Evolutionary conservation across 371 early-diverging fungal species (phyloP).

Genomic region (Caulochytrium protostelioides): DNA sequence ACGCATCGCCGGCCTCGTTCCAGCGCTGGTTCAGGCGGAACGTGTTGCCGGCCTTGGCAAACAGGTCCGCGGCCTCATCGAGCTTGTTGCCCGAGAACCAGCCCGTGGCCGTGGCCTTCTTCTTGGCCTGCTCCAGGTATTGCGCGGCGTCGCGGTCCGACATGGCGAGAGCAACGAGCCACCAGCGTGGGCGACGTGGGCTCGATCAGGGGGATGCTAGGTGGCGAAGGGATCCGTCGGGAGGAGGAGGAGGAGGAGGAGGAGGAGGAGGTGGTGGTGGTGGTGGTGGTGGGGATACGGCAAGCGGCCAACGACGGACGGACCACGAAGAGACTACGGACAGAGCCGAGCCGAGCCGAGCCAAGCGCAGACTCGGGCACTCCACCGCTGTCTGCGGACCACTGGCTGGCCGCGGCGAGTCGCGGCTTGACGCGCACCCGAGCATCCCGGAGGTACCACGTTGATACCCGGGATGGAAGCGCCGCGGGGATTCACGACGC

Average conservation of each 20-base stretch:
- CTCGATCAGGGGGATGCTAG: constrained; percentile 10
- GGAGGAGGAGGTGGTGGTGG: constrained; percentile 7
- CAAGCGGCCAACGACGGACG: not conserved
- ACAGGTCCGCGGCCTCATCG: constrained; percentile 83
- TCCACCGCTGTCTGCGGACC: no score
- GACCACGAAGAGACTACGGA: not conserved
- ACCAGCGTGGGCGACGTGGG: constrained; percentile 9
- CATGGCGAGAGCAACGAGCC: constrained; percentile 19
- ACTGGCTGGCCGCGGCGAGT: no score
- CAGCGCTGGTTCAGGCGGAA: constrained; percentile 75
- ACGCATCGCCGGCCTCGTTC: constrained; percentile 82
- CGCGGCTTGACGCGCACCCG: no score
- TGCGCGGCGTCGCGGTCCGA: constrained; percentile 49
- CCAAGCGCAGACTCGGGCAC: no score
- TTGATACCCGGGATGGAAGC: no score
- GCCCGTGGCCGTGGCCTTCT: constrained; percentile 41
- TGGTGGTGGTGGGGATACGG: no score
- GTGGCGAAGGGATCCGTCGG: constrained; percentile 13
- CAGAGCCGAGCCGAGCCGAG: not conserved
- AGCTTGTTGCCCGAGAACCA: constrained; percentile 74
- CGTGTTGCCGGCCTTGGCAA: constrained; percentile 62
- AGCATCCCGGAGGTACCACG: no score
- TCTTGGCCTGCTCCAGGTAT: constrained; percentile 47
- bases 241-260: constrained; percentile 14
- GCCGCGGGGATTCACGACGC: no score